phyloP scores from a whole-genome alignment of 345 rosid species.

The Mangifera indica region DNA sequence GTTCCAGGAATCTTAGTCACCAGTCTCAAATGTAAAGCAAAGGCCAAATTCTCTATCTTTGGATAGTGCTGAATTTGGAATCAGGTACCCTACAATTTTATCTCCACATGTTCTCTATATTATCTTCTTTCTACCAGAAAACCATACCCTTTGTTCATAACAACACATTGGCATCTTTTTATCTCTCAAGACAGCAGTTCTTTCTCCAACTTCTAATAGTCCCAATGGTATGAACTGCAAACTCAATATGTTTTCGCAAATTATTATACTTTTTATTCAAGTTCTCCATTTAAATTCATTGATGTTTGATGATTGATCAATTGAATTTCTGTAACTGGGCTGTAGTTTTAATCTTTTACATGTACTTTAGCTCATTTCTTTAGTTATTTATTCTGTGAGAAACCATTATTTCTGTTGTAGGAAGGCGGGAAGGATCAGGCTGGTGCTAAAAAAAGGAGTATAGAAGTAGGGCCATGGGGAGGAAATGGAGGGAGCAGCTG shows the following conservation, averaged over 20 bases:
- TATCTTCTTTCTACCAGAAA: background rate
- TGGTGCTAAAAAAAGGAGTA: conserved; percentile 31
- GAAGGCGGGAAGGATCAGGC: conserved; percentile 26
- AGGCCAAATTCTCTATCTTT: conserved; percentile 9
- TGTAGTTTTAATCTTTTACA: no score
- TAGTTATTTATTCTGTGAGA: background rate
- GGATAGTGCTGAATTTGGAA: conserved; percentile 19
- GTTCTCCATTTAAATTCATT: no score
- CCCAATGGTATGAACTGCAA: conserved; percentile 2
- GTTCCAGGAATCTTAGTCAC: conserved; percentile 10
- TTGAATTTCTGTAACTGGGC: no score
- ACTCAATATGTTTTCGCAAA: background rate
- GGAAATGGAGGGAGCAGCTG: conserved; percentile 71
- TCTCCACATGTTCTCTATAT: conserved; percentile 12
- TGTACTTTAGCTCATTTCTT: background rate
- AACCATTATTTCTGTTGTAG: conserved; percentile 15
- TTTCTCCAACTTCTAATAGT: background rate
- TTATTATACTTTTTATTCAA: background rate
- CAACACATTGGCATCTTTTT: background rate
- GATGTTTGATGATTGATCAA: no score
- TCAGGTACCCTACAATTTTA: conserved; percentile 20
- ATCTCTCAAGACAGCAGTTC: background rate
- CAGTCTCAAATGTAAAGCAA: conserved; percentile 6
- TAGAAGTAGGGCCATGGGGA: conserved; percentile 76
- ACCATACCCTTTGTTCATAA: background rate